Conservation (phyloP, 352 stramenopile genomes). For the Plasmopara halstedii region DNA sequence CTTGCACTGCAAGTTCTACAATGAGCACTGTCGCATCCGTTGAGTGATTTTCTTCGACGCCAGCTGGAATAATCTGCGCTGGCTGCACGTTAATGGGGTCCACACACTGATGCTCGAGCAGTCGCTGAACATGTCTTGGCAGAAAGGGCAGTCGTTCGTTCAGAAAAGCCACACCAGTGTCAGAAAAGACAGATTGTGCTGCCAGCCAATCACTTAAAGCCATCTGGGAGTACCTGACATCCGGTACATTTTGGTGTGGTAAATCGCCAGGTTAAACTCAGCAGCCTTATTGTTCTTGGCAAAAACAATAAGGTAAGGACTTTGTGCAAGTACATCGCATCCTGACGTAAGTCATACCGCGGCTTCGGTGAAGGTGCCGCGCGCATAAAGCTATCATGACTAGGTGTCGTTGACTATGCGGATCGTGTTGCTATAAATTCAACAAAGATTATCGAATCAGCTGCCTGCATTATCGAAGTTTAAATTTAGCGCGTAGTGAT, state of each 20-base stretch:
- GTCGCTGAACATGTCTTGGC: background rate
- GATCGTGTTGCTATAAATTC: too few relatives aligned
- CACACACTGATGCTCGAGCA: background rate
- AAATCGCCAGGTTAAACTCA: background rate
- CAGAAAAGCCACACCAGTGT: background rate
- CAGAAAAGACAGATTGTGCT: background rate
- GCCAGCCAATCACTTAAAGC: too few relatives aligned
- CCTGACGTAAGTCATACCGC: background rate
- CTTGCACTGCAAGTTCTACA: conserved; percentile 23
- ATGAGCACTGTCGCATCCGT: conserved; percentile 12
- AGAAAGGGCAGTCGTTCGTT: background rate
- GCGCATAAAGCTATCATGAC: too few relatives aligned
- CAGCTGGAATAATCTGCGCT: conserved; percentile 5
- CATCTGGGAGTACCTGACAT: too few relatives aligned
- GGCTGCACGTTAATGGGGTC: conserved; percentile 1
- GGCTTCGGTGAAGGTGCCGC: background rate
- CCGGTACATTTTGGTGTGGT: background rate
- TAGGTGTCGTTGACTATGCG: too few relatives aligned
- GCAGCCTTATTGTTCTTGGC: background rate
- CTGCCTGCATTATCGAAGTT: too few relatives aligned
- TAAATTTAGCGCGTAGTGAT: too few relatives aligned
- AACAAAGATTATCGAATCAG: too few relatives aligned
- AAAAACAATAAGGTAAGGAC: background rate
- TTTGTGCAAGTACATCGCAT: background rate
- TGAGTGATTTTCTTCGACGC: conserved; percentile 1